Percentiles rank a stretch among this genome's conserved stretches.
Evolutionary conservation across 805 yeast species (phyloP).

Genomic region (Ogataea thermomethanolica): DNA sequence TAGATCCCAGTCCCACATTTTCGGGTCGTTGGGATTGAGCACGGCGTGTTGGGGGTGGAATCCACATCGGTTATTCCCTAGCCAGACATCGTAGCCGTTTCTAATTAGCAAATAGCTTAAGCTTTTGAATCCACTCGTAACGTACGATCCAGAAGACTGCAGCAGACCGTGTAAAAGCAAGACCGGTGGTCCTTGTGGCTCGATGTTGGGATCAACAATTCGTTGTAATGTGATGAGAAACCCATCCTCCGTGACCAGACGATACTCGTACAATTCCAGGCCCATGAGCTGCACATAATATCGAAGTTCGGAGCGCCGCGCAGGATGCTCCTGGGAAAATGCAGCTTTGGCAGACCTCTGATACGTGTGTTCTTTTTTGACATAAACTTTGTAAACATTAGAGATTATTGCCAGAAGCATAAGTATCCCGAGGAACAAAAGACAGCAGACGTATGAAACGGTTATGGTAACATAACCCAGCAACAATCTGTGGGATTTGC

Average conservation of each 20-base stretch:
- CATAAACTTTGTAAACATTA: slow-evolving; percentile 12
- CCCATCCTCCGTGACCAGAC: slow-evolving; percentile 75
- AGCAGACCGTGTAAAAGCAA: slow-evolving; percentile 81
- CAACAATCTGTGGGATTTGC: slow-evolving; percentile 11
- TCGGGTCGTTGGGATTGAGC: slow-evolving; percentile 39
- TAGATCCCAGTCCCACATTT: slow-evolving; percentile 94
- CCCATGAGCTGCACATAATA: slow-evolving; percentile 67
- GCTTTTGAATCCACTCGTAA: slow-evolving; percentile 79
- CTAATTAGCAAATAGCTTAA: slow-evolving; percentile 54
- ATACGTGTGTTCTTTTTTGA: slow-evolving; percentile 11
- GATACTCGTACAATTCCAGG: slow-evolving; percentile 54
- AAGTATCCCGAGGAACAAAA: slow-evolving; percentile 24
- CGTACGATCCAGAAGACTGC: slow-evolving; percentile 82
- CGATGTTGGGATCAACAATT: slow-evolving; percentile 48
- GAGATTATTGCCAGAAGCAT: slow-evolving; percentile 25
- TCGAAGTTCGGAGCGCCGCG: slow-evolving; percentile 40
- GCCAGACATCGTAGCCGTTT: slow-evolving; percentile 79
- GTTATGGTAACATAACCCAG: slow-evolving; percentile 8
- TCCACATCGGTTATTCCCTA: slow-evolving; percentile 89
- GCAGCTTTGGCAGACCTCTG: slow-evolving; percentile 14
- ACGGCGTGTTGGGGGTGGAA: slow-evolving; percentile 65
- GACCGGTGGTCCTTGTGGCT: slow-evolving; percentile 47
- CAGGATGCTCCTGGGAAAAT: slow-evolving; percentile 31
- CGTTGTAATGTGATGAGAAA: slow-evolving; percentile 66
- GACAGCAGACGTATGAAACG: slow-evolving; percentile 21